Conservation (phyloP, 352 stramenopile genomes). For the Globisporangium irregulare region DNA sequence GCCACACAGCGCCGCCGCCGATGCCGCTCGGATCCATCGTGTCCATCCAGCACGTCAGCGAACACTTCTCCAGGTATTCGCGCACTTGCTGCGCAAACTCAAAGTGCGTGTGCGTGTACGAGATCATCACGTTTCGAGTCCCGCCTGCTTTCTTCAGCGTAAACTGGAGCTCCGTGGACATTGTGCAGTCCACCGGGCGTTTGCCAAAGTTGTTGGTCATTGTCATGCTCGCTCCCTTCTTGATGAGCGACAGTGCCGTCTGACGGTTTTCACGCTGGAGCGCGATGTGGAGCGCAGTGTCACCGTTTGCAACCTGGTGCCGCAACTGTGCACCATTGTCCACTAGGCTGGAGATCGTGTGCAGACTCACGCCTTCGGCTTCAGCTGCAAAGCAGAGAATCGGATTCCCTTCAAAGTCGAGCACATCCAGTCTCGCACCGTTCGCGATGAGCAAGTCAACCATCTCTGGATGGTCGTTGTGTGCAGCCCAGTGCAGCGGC, state of each 20-base stretch:
- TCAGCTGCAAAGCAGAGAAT: slow-evolving; percentile 68
- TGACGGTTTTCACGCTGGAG: slow-evolving; percentile 64
- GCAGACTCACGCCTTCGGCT: slow-evolving; percentile 46
- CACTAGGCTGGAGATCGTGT: slow-evolving; percentile 46
- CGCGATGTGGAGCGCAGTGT: slow-evolving; percentile 76
- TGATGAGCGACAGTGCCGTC: slow-evolving; percentile 67
- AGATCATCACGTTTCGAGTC: slow-evolving; percentile 80
- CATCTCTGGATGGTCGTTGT: slow-evolving; percentile 56
- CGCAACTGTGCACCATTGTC: slow-evolving; percentile 39
- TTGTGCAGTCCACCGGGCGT: slow-evolving; percentile 77
- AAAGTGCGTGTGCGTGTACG: slow-evolving; percentile 70
- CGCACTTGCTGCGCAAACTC: slow-evolving; percentile 60
- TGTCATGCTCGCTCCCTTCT: slow-evolving; percentile 70
- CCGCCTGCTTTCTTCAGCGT: slow-evolving; percentile 71
- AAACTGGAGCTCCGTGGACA: slow-evolving; percentile 74
- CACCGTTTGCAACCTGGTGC: slow-evolving; percentile 33
- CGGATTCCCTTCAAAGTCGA: slow-evolving; percentile 44
- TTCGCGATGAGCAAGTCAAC: slow-evolving; percentile 49
- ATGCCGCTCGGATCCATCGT: slow-evolving; percentile 81
- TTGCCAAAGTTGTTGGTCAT: slow-evolving; percentile 56
- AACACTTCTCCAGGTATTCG: slow-evolving; percentile 55
- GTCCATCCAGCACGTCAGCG: slow-evolving; percentile 81
- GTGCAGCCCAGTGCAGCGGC: slow-evolving; percentile 73
- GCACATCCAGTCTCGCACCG: slow-evolving; percentile 36
- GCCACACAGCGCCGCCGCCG: slow-evolving; percentile 70